Percentiles rank a stretch among this genome's conserved stretches.
phyloP scores from a whole-genome alignment of 805 yeast genomes.

The Dipodascus albidus region DNA sequence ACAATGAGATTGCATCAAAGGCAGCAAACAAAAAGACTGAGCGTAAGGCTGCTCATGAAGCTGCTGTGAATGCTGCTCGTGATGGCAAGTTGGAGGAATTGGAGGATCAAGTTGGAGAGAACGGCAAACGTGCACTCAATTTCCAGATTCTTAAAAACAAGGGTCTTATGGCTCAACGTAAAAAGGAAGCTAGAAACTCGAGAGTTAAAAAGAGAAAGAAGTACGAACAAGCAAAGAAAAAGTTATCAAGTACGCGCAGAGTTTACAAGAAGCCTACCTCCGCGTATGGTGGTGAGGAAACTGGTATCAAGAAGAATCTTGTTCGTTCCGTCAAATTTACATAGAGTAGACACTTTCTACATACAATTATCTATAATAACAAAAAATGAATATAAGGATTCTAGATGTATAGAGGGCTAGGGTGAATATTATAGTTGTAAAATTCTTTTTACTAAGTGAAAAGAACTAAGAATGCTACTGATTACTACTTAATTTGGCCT shows the following conservation, averaged over 20 bases:
- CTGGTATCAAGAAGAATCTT: slow-evolving; percentile 93
- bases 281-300: slow-evolving; percentile 85
- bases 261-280: slow-evolving; percentile 70
- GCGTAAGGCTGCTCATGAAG: slow-evolving; percentile 52
- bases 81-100: slow-evolving; percentile 75
- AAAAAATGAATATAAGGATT: no score
- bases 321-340: slow-evolving; percentile 74
- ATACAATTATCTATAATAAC: no score
- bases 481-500: no score
- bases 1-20: slow-evolving; percentile 39
- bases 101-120: slow-evolving; percentile 44
- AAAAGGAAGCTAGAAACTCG: slow-evolving; percentile 88
- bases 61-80: slow-evolving; percentile 67
- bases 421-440: no score
- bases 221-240: slow-evolving; percentile 91
- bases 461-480: no score
- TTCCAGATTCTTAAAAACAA: slow-evolving; percentile 93
- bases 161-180: slow-evolving; percentile 87
- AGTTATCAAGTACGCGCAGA: slow-evolving; percentile 78
- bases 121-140: slow-evolving; percentile 89
- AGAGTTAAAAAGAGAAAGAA: slow-evolving; percentile 98
- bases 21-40: slow-evolving; percentile 39
- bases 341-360: no score
- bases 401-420: no score
- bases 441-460: no score